Evolutionary conservation across 1,284 basidiomycete genomes (phyloP), one percentile per base, ranked within the genome.

Genomic region (Ganoderma leucocontextum): DNA sequence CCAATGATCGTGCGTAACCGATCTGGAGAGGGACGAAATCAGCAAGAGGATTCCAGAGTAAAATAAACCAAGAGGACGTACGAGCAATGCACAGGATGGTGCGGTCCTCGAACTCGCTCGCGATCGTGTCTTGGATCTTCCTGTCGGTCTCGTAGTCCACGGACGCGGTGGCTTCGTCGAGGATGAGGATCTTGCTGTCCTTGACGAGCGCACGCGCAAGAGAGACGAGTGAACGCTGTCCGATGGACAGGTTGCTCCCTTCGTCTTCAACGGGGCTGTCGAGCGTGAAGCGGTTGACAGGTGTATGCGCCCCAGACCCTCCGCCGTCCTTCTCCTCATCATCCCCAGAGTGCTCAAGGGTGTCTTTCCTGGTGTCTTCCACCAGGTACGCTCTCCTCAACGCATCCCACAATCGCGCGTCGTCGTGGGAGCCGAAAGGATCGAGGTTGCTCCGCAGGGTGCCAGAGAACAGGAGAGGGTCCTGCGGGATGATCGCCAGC

Each of bases 401-500:
- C 13, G 94, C 93, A 75, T 95, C 93, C 90, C 93, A 95, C 33
- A 96, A 83, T 55, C 85, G 86, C 10, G 88, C 88, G 75, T 96
- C 95, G 71, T 92, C 90, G 75, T 94, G 89, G 41, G 88, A 80
- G 66, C 87, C 89, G 80, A 97, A 94, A 0, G 93, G 93, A 77
- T 95, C 93, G 4, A 97, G 86, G 77, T 96, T 96, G 72, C 88
- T 88, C 49, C 95, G 87, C 57, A 96, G 79, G 2, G 92, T 94
- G 41, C 95, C 94, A 25, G 93, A 94, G 80, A 79, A 76, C 0
- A 75, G 74, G 8, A 77, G 70, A 29, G 78, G 89, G 73, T 98
- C 96, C 79, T 97, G 96, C 15, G 96, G 95, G 71, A 98, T 97
- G 77, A 98, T 91, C 1, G 95, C 86, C 25, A 95, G 84, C 7